Evolutionary conservation across 2,329 filamentous ascomycete genomes (phyloP).

Genomic region (Fonsecaea pedrosoi): DNA sequence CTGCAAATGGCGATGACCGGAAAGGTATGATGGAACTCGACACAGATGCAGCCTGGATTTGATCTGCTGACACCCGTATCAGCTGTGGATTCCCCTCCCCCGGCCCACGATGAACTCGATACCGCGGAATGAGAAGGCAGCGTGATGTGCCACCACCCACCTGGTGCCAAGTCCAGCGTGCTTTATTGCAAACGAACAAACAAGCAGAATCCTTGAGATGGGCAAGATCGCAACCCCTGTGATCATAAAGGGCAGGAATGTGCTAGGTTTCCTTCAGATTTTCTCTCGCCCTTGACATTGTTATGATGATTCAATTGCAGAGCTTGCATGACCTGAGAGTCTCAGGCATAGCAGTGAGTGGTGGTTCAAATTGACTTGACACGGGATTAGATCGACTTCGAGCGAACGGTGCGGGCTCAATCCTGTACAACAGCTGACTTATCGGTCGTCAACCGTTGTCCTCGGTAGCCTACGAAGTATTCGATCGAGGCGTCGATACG

Average conservation of each 20-base stretch:
- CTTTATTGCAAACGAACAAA: background rate
- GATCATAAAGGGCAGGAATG: conserved; percentile 12
- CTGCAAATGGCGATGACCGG: conserved; percentile 82
- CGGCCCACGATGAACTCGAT: conserved; percentile 92
- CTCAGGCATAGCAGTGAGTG: conserved; percentile 22
- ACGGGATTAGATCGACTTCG: conserved; percentile 36
- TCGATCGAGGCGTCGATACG: conserved; percentile 37
- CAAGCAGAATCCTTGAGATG: conserved; percentile 1
- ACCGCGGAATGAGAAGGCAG: conserved; percentile 71
- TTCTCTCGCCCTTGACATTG: conserved; percentile 26
- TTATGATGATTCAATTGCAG: conserved; percentile 25
- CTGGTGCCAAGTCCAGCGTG: background rate
- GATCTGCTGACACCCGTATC: conserved; percentile 46
- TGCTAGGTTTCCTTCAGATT: conserved; percentile 27
- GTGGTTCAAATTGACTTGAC: conserved; percentile 34
- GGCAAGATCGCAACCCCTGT: conserved; percentile 15
- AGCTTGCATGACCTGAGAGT: conserved; percentile 27
- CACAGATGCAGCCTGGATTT: conserved; percentile 29
- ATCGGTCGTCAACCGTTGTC: conserved; percentile 25
- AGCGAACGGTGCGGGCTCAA: conserved; percentile 34
- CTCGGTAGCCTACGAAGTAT: conserved; percentile 32
- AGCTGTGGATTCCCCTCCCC: conserved; percentile 76
- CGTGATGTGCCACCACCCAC: background rate
- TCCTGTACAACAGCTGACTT: conserved; percentile 23
- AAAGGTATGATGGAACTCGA: conserved; percentile 70